Conservation (phyloP, 257 asterid species). For the Penstemon davidsonii region DNA sequence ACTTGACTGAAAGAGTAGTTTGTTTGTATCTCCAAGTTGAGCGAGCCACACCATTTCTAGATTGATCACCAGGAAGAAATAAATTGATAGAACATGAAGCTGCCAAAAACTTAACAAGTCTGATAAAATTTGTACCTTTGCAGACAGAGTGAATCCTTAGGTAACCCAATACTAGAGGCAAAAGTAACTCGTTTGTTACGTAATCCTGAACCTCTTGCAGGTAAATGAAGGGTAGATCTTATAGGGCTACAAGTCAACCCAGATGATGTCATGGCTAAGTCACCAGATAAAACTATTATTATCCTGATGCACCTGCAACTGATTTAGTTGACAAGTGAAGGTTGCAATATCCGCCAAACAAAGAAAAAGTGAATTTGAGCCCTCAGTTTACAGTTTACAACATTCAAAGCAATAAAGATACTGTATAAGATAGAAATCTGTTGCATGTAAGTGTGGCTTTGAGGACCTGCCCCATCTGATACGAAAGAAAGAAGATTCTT, state of each 20-base stretch:
- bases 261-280: slow-evolving; percentile 46
- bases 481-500: background rate
- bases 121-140: slow-evolving; percentile 38
- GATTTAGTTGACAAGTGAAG: slow-evolving; percentile 23
- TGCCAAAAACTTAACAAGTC: background rate
- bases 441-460: background rate
- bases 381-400: background rate
- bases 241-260: slow-evolving; percentile 67
- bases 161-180: slow-evolving; percentile 35
- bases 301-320: slow-evolving; percentile 29
- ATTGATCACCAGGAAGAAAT: slow-evolving; percentile 25
- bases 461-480: background rate
- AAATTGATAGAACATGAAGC: slow-evolving; percentile 15
- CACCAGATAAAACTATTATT: slow-evolving; percentile 26
- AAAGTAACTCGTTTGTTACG: slow-evolving; percentile 38
- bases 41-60: slow-evolving; percentile 46
- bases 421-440: background rate
- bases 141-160: slow-evolving; percentile 34
- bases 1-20: slow-evolving; percentile 45
- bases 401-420: background rate
- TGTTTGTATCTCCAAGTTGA: slow-evolving; percentile 41
- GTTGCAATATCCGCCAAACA: slow-evolving; percentile 27
- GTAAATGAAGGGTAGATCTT: slow-evolving; percentile 49
- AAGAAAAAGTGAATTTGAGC: background rate
- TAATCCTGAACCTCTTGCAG: slow-evolving; percentile 43